Evolutionary conservation across 1,284 basidiomycete genomes (phyloP).

Genomic region (Caloboletus firmus): DNA sequence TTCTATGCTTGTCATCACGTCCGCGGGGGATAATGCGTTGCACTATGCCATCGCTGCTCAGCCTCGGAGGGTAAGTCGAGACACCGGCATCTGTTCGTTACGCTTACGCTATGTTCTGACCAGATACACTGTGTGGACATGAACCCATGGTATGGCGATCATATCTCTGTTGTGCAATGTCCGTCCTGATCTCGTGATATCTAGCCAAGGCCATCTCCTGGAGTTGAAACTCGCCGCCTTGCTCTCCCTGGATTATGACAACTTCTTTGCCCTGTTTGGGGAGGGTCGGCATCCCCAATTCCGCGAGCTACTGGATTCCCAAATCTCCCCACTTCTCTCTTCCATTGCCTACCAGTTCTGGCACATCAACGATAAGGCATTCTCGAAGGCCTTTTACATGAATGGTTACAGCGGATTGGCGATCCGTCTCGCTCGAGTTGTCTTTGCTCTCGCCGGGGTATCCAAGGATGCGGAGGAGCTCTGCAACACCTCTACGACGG

Average conservation of each 20-base stretch:
- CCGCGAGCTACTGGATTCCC: conserved; percentile 61
- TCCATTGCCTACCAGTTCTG: conserved; percentile 79
- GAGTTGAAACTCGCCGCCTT: conserved; percentile 79
- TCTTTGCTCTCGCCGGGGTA: conserved; percentile 65
- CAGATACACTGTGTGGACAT: conserved; percentile 77
- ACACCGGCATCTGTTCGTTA: not conserved
- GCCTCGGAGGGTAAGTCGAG: conserved; percentile 47
- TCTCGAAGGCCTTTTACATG: conserved; percentile 70
- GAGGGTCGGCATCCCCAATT: conserved; percentile 65
- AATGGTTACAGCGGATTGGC: conserved; percentile 76
- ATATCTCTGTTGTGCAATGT: not conserved
- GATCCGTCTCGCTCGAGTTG: conserved; percentile 61
- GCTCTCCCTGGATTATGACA: conserved; percentile 60
- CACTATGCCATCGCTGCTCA: conserved; percentile 75
- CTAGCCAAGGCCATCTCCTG: conserved; percentile 72
- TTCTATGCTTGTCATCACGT: conserved; percentile 75
- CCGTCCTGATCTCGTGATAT: conserved; percentile 6
- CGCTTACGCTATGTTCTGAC: not conserved
- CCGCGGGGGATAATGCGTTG: conserved; percentile 80
- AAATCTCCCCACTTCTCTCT: conserved; percentile 72
- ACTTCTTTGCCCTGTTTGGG: conserved; percentile 78
- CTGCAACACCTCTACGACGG: conserved; percentile 55
- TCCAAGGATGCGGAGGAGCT: conserved; percentile 55
- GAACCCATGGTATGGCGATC: conserved; percentile 49
- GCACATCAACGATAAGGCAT: conserved; percentile 65